A percentile compares a stretch with the other conserved stretches of the same genome.
Conservation (phyloP, 495 filamentous ascomycete genomes). For the Penicillium coffeae region DNA sequence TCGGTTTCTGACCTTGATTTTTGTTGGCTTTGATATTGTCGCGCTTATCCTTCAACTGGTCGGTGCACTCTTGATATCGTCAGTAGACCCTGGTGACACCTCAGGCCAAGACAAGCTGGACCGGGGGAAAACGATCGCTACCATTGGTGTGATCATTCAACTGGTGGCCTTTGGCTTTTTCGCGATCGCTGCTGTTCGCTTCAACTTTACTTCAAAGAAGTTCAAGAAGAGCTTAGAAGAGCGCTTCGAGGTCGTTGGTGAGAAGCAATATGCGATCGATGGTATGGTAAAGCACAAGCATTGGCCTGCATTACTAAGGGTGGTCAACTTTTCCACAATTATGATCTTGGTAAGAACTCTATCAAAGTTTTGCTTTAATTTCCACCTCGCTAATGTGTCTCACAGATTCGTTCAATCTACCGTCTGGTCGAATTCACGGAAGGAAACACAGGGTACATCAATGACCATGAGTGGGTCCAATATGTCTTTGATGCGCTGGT, state of each 20-base stretch:
- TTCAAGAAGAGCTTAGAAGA: slow-evolving; percentile 28
- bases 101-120: slow-evolving; percentile 27
- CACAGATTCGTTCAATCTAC: slow-evolving; percentile 55
- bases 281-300: slow-evolving; percentile 26
- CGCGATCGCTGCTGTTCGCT: slow-evolving; percentile 33
- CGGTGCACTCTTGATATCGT: slow-evolving; percentile 36
- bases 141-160: slow-evolving; percentile 39
- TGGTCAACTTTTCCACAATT: slow-evolving; percentile 48
- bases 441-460: slow-evolving; percentile 48
- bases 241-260: slow-evolving; percentile 20
- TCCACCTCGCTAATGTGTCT: neutral
- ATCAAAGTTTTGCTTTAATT: neutral
- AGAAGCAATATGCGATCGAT: slow-evolving; percentile 29
- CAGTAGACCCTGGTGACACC: slow-evolving; percentile 18
- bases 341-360: slow-evolving; percentile 50
- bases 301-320: slow-evolving; percentile 50
- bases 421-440: slow-evolving; percentile 59
- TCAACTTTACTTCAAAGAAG: slow-evolving; percentile 37
- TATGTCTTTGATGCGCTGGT: slow-evolving; percentile 60
- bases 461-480: slow-evolving; percentile 54
- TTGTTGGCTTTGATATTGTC: slow-evolving; percentile 31
- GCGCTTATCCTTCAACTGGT: slow-evolving; percentile 25
- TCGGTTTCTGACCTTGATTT: slow-evolving; percentile 32
- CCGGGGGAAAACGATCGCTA: slow-evolving; percentile 37
- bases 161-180: slow-evolving; percentile 43